A percentile compares a stretch with the other conserved stretches of the same genome.
Conservation (phyloP, 306 rosid genomes). For the Hippophae rhamnoides region DNA sequence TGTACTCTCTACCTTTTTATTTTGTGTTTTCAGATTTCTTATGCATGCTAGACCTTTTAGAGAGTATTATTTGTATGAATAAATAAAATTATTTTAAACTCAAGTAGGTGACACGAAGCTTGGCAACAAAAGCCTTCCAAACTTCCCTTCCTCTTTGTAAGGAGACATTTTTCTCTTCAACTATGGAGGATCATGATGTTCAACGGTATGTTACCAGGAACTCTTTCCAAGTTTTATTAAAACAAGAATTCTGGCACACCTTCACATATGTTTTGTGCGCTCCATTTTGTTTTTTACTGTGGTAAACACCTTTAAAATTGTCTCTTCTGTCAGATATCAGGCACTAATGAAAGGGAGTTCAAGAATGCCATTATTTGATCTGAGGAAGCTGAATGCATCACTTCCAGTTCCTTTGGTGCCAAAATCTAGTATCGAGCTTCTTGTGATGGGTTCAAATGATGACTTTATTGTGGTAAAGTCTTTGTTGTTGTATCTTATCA, state of each 20-base stretch:
- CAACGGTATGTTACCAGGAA: conserved; percentile 38
- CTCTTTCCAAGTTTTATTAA: conserved; percentile 1
- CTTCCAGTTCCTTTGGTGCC: conserved; percentile 74
- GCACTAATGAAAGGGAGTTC: conserved; percentile 85
- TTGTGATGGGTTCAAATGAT: conserved; percentile 67
- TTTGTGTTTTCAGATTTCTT: not conserved
- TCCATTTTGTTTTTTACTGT: not conserved
- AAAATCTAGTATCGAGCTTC: conserved; percentile 42
- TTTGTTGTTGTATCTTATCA: not conserved
- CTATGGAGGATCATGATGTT: conserved; percentile 69
- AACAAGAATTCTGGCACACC: no score
- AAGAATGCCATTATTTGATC: conserved; percentile 85
- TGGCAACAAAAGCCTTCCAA: conserved; percentile 87
- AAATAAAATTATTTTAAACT: conserved; percentile 2
- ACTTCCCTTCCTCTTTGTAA: conserved; percentile 69
- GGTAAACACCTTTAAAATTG: conserved; percentile 1
- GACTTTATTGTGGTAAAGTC: conserved; percentile 78
- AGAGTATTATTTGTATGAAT: not conserved
- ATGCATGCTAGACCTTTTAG: not conserved
- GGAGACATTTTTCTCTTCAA: conserved; percentile 78
- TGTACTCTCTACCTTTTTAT: no score
- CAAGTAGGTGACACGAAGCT: conserved; percentile 66
- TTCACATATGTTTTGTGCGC: not conserved
- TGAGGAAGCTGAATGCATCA: conserved; percentile 73
- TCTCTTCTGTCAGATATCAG: conserved; percentile 52